Base-by-base conservation (phyloP, 768 basidiomycete genomes). In the Russula compacta region DNA sequence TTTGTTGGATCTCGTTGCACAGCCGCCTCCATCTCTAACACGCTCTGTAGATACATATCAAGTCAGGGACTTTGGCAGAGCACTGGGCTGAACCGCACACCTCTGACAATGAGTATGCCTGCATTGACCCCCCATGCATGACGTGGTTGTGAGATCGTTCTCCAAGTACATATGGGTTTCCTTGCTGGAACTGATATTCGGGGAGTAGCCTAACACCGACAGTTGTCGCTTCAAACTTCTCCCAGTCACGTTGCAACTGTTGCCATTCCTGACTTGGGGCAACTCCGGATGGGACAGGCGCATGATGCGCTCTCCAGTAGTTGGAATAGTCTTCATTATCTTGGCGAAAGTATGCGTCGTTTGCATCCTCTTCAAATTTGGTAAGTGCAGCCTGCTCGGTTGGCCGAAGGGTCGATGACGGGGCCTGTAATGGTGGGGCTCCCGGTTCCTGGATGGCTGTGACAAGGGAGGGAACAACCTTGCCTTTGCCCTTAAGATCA, bases 1-100 rank as follows among this genome's bases (percentile, higher is more conserved):
- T 89, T 81, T 9, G 71, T 74, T 63, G 86, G 84, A 67, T 93
- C 81, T 43, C 79, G 81, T 69, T 95, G 91, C 14, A 95, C 93
- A 29, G 80, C 80, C 7, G 95, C 95, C 75, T 99, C 95, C 12
- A 92, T 77, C 71, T 93, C 87, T 35, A 98, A 77, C 9, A 98
- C 84, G 66, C 81, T 88, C 93, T 98, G 74, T 53, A 68, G 17
- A 56, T 43, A 58, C 52, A 65, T 54, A 67, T 33, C 61, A 59
- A 21, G 15, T 65, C 40, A 19, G 40, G 35, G 29, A 24, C 14
- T 43, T 19, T 29, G 17, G 46, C 29, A 35, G 36, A n/a, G 21
- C 19, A 35, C 32, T 19, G 14, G 6, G 44, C 12, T n/a, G 33
- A 43, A 33, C 6, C 19, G 69, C 77, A 52, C 66, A 81, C 80